These are phyloP conservation scores for Candida dubliniensis DNA, from an alignment of 1,139 yeast genomes.

Conservation along the genomic window DNA sequence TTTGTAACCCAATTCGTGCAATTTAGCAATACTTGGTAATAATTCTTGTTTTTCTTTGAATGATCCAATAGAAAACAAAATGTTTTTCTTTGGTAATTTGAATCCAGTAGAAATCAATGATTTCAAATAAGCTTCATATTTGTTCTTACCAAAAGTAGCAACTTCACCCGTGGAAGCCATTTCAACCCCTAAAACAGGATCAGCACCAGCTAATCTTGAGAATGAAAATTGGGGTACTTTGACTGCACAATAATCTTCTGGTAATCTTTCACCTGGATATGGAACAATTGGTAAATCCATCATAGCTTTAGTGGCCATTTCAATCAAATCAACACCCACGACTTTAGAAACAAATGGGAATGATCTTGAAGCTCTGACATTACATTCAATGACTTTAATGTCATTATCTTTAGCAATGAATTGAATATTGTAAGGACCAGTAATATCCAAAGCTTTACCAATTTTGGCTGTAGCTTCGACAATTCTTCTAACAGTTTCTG, in stretches of 20 bases:
- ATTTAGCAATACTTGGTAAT: conserved; percentile 80
- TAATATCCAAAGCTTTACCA: conserved; percentile 90
- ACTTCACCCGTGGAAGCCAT: conserved; percentile 99
- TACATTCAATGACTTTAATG: conserved; percentile 94
- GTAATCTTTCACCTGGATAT: conserved; percentile 84
- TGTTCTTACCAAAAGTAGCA: conserved; percentile 94
- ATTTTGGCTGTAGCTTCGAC: conserved; percentile 87
- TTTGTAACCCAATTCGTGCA: conserved; percentile 82
- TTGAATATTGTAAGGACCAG: conserved; percentile 99
- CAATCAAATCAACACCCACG: conserved; percentile 88
- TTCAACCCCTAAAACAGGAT: conserved; percentile 97
- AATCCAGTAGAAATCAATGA: conserved; percentile 94
- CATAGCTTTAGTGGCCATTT: conserved; percentile 87
- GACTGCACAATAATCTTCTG: conserved; percentile 88
- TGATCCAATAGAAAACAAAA: conserved; percentile 93
- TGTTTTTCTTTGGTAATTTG: conserved; percentile 92
- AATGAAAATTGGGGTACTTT: conserved; percentile 98
- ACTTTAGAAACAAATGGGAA: conserved; percentile 99
- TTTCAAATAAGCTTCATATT: conserved; percentile 95
- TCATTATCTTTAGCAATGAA: conserved; percentile 64
- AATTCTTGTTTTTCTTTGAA: conserved; percentile 94
- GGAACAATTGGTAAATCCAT: conserved; percentile 83
- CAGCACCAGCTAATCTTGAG: conserved; percentile 98
- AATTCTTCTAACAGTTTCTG: conserved; percentile 57
- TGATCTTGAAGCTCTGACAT: conserved; percentile 96